Percentiles rank a stretch among this genome's conserved stretches.
These are phyloP conservation scores for Sporothrix luriei DNA, from an alignment of 2,329 filamentous ascomycete species.

Conservation along the genomic window DNA sequence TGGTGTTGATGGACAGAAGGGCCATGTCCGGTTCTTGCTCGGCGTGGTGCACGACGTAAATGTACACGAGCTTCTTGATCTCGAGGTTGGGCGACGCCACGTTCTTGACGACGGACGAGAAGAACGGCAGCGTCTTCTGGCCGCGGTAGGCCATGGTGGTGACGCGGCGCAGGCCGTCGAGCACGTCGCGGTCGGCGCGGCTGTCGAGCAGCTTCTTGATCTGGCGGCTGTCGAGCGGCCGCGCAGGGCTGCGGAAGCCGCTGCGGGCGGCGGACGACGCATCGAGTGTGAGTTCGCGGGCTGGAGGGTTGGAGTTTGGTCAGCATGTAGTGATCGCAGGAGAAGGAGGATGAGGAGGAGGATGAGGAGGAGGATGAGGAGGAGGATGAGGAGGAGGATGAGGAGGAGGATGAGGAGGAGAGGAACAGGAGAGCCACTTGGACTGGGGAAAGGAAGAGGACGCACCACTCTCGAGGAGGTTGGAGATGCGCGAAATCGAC, in stretches of 20 bases:
- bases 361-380: constrained; percentile 18
- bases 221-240: constrained; percentile 74
- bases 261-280: constrained; percentile 87
- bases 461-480: constrained; percentile 86
- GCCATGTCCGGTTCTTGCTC: constrained; percentile 95
- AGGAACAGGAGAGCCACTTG: neutral
- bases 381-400: constrained; percentile 16
- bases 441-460: too few species aligned
- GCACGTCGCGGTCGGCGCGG: constrained; percentile 85
- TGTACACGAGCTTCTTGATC: constrained; percentile 98
- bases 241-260: constrained; percentile 59
- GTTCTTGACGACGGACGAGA: constrained; percentile 98
- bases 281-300: constrained; percentile 95
- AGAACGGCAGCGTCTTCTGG: constrained; percentile 86
- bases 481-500: constrained; percentile 91
- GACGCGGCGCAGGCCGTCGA: constrained; percentile 87
- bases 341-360: neutral
- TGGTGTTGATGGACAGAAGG: constrained; percentile 95
- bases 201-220: constrained; percentile 95
- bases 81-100: constrained; percentile 91
- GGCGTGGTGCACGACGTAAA: constrained; percentile 95
- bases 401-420: constrained; percentile 20
- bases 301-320: constrained; percentile 49
- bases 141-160: constrained; percentile 96
- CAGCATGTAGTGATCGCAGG: too few species aligned